phyloP scores from a whole-genome alignment of 805 yeast genomes.

The Myxozyma sirexii region DNA sequence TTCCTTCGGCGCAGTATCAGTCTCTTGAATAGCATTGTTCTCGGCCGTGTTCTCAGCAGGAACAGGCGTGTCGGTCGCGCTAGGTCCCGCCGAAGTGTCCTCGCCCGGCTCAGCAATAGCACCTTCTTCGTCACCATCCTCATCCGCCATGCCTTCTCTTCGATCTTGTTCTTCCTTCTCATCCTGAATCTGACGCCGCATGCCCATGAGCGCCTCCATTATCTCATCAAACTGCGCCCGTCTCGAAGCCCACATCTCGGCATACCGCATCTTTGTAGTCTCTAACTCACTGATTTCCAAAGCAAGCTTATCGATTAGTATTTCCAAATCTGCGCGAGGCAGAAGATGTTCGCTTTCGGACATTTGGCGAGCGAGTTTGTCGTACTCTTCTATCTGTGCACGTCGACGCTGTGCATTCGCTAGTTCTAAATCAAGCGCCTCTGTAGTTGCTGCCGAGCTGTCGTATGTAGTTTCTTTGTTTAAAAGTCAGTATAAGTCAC shows the following conservation, averaged over 20 bases:
- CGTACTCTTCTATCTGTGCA: slow-evolving; percentile 37
- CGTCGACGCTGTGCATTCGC: slow-evolving; percentile 32
- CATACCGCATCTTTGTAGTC: slow-evolving; percentile 23
- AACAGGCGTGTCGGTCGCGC: neutral
- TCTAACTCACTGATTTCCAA: slow-evolving; percentile 38
- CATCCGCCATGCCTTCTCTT: slow-evolving; percentile 23
- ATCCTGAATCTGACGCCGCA: slow-evolving; percentile 31
- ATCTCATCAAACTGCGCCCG: slow-evolving; percentile 35
- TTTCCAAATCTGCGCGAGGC: slow-evolving; percentile 34
- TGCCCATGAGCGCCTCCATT: slow-evolving; percentile 31
- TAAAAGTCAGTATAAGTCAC: neutral
- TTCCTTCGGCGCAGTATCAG: neutral
- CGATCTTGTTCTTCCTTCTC: slow-evolving; percentile 34
- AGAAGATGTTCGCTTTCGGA: slow-evolving; percentile 7
- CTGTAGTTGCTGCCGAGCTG: neutral
- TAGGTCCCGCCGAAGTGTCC: neutral
- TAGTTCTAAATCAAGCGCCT: slow-evolving; percentile 20
- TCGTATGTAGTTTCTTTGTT: slow-evolving; percentile 9
- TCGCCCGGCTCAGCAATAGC: neutral
- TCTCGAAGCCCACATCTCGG: slow-evolving; percentile 35
- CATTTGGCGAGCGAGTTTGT: slow-evolving; percentile 23
- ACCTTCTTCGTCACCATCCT: slow-evolving; percentile 27
- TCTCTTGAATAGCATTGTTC: neutral
- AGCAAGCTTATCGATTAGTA: slow-evolving; percentile 29
- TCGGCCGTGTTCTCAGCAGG: neutral